Evolutionary conservation across 2,329 filamentous ascomycete genomes (phyloP).

Genomic region (Pezicula carpinea): DNA sequence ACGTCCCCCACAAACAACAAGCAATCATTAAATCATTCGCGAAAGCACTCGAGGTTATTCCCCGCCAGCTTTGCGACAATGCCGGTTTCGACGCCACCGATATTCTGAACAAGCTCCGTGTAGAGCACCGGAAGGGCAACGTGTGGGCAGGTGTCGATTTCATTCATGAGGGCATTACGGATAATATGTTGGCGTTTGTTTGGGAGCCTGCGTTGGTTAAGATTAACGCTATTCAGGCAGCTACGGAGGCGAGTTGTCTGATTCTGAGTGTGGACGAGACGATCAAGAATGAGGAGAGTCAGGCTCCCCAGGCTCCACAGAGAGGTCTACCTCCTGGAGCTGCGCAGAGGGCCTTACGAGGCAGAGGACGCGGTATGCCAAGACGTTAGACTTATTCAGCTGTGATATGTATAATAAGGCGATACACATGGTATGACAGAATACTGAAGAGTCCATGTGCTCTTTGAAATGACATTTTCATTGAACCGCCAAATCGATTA

Average conservation of each 20-base stretch:
- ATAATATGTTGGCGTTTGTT: slow-evolving; percentile 94
- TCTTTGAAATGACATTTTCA: too few relatives aligned
- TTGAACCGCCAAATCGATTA: too few relatives aligned
- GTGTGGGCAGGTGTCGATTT: slow-evolving; percentile 97
- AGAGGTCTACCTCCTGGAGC: slow-evolving; percentile 73
- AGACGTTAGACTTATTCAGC: slow-evolving; percentile 36
- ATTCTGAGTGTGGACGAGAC: slow-evolving; percentile 97
- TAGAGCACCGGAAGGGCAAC: slow-evolving; percentile 91
- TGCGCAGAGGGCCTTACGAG: slow-evolving; percentile 81
- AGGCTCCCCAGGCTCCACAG: slow-evolving; percentile 74
- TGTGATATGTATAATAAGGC: slow-evolving; percentile 1
- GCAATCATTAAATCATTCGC: slow-evolving; percentile 96
- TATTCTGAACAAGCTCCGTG: slow-evolving; percentile 91
- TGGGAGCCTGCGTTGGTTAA: slow-evolving; percentile 98
- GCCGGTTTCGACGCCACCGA: slow-evolving; percentile 98
- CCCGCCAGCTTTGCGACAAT: slow-evolving; percentile 95
- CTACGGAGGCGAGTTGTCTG: slow-evolving; percentile 90
- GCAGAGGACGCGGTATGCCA: slow-evolving; percentile 84
- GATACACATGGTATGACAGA: not conserved
- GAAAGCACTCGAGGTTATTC: slow-evolving; percentile 94
- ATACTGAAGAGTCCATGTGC: too few relatives aligned
- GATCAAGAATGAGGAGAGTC: slow-evolving; percentile 95
- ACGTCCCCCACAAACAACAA: slow-evolving; percentile 92
- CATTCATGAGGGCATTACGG: slow-evolving; percentile 79
- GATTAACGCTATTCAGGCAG: slow-evolving; percentile 94